These are phyloP conservation scores for Microbotryum scabiosae DNA, from an alignment of 1,284 basidiomycete species.

Conservation along the genomic window DNA sequence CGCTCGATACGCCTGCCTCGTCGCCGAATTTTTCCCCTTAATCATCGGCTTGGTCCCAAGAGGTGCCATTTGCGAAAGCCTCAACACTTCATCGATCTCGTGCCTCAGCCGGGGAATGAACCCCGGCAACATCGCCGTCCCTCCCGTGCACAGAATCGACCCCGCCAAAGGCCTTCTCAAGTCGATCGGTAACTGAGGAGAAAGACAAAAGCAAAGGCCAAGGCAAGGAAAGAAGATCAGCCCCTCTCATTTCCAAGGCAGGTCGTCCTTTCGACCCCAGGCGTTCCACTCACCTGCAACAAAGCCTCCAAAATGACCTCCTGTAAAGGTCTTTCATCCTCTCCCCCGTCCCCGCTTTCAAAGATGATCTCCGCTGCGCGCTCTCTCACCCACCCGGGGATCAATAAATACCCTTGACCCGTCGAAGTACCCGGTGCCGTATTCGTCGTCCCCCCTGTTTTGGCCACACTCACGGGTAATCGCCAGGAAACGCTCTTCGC, in stretches of 20 bases:
- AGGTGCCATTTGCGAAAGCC: slow-evolving; percentile 3
- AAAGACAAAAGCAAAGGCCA: not conserved
- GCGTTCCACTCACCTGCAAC: slow-evolving; percentile 54
- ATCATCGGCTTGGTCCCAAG: not conserved
- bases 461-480: not conserved
- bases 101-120: slow-evolving; percentile 76
- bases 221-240: too few relatives aligned
- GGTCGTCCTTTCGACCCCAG: too few relatives aligned
- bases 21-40: slow-evolving; percentile 1
- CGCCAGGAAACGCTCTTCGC: not conserved
- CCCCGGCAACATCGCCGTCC: slow-evolving; percentile 82
- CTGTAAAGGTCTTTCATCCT: slow-evolving; percentile 62
- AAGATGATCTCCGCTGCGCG: slow-evolving; percentile 83
- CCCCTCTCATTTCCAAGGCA: too few relatives aligned
- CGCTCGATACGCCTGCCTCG: slow-evolving; percentile 20
- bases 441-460: not conserved
- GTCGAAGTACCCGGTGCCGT: slow-evolving; percentile 8
- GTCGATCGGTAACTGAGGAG: slow-evolving; percentile 69
- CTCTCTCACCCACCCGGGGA: slow-evolving; percentile 93
- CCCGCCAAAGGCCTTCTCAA: slow-evolving; percentile 69
- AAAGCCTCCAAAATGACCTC: slow-evolving; percentile 69
- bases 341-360: slow-evolving; percentile 61
- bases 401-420: slow-evolving; percentile 56
- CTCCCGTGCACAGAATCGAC: slow-evolving; percentile 75
- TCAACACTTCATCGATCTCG: slow-evolving; percentile 52